Conservation (phyloP, 148 eudicot species). For the Dysphania ambrosioides region DNA sequence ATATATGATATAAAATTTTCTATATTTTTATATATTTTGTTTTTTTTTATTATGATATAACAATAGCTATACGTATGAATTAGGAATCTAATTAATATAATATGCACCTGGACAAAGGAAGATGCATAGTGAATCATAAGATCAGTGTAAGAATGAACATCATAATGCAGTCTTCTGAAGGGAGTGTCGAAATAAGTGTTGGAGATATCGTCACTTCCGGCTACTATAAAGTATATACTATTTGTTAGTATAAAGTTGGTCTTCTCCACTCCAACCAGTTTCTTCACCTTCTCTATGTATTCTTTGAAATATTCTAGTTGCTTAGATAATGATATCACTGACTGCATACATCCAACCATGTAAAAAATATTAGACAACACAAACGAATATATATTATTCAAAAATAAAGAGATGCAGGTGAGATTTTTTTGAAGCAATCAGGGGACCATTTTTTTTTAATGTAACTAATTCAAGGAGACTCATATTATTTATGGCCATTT, state of each 20-base stretch:
- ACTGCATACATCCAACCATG: slow-evolving; percentile 28
- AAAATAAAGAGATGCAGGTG: too few species aligned
- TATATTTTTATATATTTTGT: too few species aligned
- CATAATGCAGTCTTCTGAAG: slow-evolving; percentile 36
- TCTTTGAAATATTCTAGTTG: slow-evolving; percentile 54
- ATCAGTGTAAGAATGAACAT: slow-evolving; percentile 48
- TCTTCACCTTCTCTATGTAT: slow-evolving; percentile 39
- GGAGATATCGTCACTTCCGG: slow-evolving; percentile 64
- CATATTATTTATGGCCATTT: too few species aligned
- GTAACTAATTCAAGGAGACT: too few species aligned
- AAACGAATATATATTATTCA: too few species aligned
- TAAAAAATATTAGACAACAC: background rate
- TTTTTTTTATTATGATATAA: too few species aligned
- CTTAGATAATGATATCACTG: slow-evolving; percentile 44
- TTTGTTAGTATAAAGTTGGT: slow-evolving; percentile 34
- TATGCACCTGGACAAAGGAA: slow-evolving; percentile 55
- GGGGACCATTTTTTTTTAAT: too few species aligned
- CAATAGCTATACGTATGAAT: too few species aligned
- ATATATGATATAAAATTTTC: too few species aligned
- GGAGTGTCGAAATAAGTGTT: slow-evolving; percentile 50
- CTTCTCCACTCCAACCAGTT: slow-evolving; percentile 42
- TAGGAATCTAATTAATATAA: too few species aligned
- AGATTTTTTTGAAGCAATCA: too few species aligned
- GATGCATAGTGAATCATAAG: slow-evolving; percentile 43
- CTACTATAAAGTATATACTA: slow-evolving; percentile 35